Evolutionary conservation across 2,329 filamentous ascomycete species (phyloP).

Genomic region (Trichoderma oligosporum): DNA sequence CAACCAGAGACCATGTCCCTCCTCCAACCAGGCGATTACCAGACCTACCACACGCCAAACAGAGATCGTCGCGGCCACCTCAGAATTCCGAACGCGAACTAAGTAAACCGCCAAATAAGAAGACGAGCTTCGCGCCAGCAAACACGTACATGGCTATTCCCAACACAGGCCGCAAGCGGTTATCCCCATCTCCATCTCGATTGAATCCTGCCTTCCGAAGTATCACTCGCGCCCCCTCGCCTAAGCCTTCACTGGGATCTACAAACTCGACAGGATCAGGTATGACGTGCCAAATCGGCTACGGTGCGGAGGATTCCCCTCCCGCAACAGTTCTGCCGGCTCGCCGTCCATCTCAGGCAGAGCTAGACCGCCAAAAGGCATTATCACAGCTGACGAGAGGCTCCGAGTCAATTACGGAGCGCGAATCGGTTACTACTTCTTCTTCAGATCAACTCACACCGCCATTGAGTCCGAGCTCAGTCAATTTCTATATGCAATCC

Average conservation of each 20-base stretch:
- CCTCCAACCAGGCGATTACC: slow-evolving; percentile 27
- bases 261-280: slow-evolving; percentile 37
- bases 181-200: slow-evolving; percentile 22
- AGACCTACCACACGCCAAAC: slow-evolving; percentile 19
- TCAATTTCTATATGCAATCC: slow-evolving; percentile 46
- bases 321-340: slow-evolving; percentile 37
- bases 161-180: slow-evolving; percentile 23
- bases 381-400: neutral
- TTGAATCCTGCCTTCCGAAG: slow-evolving; percentile 12
- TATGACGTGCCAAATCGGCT: slow-evolving; percentile 32
- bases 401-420: slow-evolving; percentile 5
- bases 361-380: slow-evolving; percentile 25
- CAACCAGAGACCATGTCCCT: slow-evolving; percentile 24
- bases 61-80: slow-evolving; percentile 24
- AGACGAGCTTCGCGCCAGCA: slow-evolving; percentile 39
- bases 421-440: slow-evolving; percentile 27
- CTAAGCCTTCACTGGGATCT: slow-evolving; percentile 36
- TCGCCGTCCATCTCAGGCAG: slow-evolving; percentile 24
- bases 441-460: slow-evolving; percentile 44
- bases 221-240: slow-evolving; percentile 27
- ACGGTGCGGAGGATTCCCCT: slow-evolving; percentile 39
- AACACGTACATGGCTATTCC: slow-evolving; percentile 45
- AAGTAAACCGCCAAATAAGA: slow-evolving; percentile 32
- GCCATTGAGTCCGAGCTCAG: slow-evolving; percentile 49
- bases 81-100: slow-evolving; percentile 24